phyloP scores from a whole-genome alignment of 805 yeast species.

The Groenewaldozyma tartarivorans region DNA sequence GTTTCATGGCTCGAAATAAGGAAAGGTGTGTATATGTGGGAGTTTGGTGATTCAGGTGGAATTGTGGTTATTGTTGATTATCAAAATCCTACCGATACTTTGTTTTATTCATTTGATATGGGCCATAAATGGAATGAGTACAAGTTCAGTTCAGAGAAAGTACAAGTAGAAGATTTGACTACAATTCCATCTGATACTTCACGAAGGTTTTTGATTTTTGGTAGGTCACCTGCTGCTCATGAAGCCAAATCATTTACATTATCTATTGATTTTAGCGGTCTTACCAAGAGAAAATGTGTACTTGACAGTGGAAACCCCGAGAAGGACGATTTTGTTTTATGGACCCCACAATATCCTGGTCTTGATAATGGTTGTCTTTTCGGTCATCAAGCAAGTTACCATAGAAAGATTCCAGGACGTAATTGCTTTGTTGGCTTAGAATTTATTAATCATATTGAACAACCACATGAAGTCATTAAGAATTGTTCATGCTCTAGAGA shows the following conservation, averaged over 20 bases:
- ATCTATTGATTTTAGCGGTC: conserved; percentile 48
- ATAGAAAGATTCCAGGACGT: conserved; percentile 47
- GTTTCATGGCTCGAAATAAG: conserved; percentile 72
- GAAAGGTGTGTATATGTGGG: conserved; percentile 82
- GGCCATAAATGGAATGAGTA: conserved; percentile 69
- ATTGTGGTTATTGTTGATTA: conserved; percentile 64
- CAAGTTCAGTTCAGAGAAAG: conserved; percentile 48
- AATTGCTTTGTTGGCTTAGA: conserved; percentile 47
- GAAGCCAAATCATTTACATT: conserved; percentile 40
- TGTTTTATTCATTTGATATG: conserved; percentile 65
- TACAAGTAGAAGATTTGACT: conserved; percentile 55
- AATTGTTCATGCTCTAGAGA: conserved; percentile 79
- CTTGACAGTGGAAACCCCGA: conserved; percentile 37
- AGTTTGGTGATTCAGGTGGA: conserved; percentile 91
- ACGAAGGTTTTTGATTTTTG: conserved; percentile 61
- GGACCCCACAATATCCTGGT: conserved; percentile 52
- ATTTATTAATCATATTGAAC: conserved; percentile 40
- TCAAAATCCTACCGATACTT: conserved; percentile 44
- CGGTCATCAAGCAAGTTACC: conserved; percentile 57
- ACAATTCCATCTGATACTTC: conserved; percentile 93
- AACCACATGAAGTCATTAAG: conserved; percentile 45
- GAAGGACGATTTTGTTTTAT: conserved; percentile 50
- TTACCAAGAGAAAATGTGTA: conserved; percentile 46
- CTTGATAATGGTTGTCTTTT: conserved; percentile 43
- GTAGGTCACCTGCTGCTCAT: conserved; percentile 34